Evolutionary conservation across 352 stramenopile genomes (phyloP).

Genomic region (Globisporangium takayamanum): DNA sequence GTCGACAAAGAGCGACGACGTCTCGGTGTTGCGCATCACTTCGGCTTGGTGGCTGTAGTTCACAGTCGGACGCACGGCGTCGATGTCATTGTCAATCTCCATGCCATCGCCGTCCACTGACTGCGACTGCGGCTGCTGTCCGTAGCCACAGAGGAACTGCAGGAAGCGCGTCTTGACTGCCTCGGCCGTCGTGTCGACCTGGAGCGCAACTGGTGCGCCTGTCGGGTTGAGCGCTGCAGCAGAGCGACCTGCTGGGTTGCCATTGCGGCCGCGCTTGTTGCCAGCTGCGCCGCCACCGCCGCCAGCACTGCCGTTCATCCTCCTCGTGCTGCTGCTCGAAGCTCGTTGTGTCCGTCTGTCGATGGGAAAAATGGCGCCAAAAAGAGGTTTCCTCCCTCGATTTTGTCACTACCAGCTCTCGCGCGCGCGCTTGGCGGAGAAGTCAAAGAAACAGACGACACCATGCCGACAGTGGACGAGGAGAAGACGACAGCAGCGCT

Average conservation of each 20-base stretch:
- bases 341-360: neutral
- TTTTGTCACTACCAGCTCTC: no score
- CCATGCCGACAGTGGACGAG: no score
- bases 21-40: slow-evolving; percentile 84
- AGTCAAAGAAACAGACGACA: no score
- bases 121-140: slow-evolving; percentile 24
- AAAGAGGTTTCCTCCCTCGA: no score
- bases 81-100: slow-evolving; percentile 10
- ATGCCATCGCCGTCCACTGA: slow-evolving; percentile 8
- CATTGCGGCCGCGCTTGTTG: slow-evolving; percentile 34
- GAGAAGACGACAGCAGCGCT: no score
- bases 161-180: slow-evolving; percentile 80
- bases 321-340: neutral
- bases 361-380: no score
- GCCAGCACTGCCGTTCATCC: slow-evolving; percentile 11
- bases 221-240: slow-evolving; percentile 29
- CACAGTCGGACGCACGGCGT: slow-evolving; percentile 23
- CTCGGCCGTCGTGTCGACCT: slow-evolving; percentile 72
- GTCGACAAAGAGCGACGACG: slow-evolving; percentile 84
- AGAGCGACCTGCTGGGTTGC: slow-evolving; percentile 11
- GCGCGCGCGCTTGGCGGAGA: no score
- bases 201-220: slow-evolving; percentile 37
- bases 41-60: slow-evolving; percentile 84
- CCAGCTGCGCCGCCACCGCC: neutral
- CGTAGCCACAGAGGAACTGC: slow-evolving; percentile 76